Base-by-base conservation (phyloP, 1,139 yeast species). In the Nakaseomyces uthaithaninus region DNA sequence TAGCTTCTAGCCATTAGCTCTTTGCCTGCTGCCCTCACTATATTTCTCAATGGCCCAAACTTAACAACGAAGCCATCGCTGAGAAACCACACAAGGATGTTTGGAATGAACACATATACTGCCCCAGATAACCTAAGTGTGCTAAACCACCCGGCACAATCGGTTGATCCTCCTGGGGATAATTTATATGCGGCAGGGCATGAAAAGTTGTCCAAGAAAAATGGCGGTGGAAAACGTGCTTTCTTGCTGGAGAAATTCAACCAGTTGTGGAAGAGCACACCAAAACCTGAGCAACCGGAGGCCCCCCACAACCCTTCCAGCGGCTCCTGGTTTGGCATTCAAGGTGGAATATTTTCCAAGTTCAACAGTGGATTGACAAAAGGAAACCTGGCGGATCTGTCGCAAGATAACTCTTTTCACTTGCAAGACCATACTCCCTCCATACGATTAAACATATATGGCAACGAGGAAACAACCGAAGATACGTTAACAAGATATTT, bases 161-260 rank as follows among this genome's bases (percentile, higher is more conserved):
- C 35, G 12, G 35, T 31, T 19, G 35, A 31, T 9, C 35, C 35
- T 2, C 35, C 35, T 5, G 35, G 10, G 5, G 35, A 31, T 31
- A 31, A 31, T 12, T 19, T 31, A 4, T 31, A 20, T 4, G 14
- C 24, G 12, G 12, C 12, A 8, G 25, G 20, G 10, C 35, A 31
- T n/a, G 23, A 16, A n/a, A 20, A 17, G 15, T n/a, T 9, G 14
- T 3, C 7, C 2, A 31, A 19, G 18, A 19, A 22, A 11, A 19
- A 28, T 10, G 22, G 33, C 4, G 12, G 7, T 16, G 33, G 22
- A 17, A 28, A 16, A 12, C n/a, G 33, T 6, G 8, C 20, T 3
- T 17, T 16, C 18, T 11, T 28, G 4, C 3, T 28, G 22, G 33
- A 28, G 5, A 28, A 11, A 28, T 7, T 28, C 4, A 28, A 11